These are phyloP conservation scores for Chlorella sp. DNA, from an alignment of 139 green algal species.

Conservation along the genomic window DNA sequence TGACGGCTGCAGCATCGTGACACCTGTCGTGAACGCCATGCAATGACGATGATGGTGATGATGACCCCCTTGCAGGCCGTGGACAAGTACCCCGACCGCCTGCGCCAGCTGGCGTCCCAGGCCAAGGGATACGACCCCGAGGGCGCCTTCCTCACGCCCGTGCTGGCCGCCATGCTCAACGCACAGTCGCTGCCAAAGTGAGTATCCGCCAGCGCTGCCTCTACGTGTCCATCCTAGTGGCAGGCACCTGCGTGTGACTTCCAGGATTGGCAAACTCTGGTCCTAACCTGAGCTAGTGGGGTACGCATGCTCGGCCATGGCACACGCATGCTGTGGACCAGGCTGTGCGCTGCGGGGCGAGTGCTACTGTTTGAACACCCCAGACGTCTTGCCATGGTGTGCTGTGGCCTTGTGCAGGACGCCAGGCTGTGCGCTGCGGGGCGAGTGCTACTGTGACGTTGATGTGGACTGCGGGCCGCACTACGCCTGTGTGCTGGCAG, in stretches of 20 bases:
- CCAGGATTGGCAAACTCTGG: not conserved
- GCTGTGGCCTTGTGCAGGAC: conserved; percentile 1
- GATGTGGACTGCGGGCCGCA: not conserved
- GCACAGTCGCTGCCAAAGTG: not conserved
- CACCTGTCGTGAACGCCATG: not conserved
- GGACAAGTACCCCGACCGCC: conserved; percentile 1
- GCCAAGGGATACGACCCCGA: conserved; percentile 4
- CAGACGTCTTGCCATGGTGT: not conserved
- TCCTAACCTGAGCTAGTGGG: not conserved
- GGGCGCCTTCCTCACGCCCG: not conserved
- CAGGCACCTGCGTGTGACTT: not conserved
- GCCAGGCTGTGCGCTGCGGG: conserved; percentile 3
- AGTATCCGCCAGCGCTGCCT: not conserved
- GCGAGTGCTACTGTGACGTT: conserved; percentile 7
- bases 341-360: conserved; percentile 3
- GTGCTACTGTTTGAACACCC: conserved; percentile 2
- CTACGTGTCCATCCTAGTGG: not conserved
- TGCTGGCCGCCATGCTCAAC: not conserved
- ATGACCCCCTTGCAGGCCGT: not conserved
- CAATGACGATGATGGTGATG: not conserved
- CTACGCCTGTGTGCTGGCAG: not conserved
- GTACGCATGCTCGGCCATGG: not conserved
- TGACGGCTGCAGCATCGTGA: not conserved
- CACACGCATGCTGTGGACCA: not conserved
- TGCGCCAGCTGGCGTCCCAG: not conserved